Evolutionary conservation across 2,329 filamentous ascomycete species (phyloP).

Genomic region (Pseudogymnoascus sp.): DNA sequence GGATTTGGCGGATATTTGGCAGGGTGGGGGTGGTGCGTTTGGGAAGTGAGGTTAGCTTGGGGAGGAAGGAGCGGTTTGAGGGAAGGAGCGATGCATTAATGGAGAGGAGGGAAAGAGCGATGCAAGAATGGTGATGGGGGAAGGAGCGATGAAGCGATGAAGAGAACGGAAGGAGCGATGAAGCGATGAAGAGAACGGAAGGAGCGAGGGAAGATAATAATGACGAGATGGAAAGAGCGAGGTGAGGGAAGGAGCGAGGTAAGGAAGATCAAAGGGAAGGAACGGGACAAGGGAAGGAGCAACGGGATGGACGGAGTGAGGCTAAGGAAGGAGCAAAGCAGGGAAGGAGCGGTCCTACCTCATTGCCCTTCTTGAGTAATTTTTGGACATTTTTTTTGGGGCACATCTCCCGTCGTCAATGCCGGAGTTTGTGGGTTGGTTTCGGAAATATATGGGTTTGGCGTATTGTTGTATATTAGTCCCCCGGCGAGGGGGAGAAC

Average conservation of each 20-base stretch:
- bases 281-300: background rate
- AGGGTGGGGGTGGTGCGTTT: background rate
- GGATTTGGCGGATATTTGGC: slow-evolving; percentile 9
- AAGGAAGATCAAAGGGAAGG: background rate
- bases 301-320: background rate
- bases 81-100: background rate
- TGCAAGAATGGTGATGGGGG: background rate
- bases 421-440: background rate
- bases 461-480: background rate
- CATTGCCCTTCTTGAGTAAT: no score
- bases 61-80: background rate
- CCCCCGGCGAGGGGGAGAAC: background rate
- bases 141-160: background rate
- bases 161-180: background rate
- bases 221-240: background rate
- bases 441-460: background rate
- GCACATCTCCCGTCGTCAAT: background rate
- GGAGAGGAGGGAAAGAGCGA: background rate
- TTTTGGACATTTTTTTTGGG: background rate
- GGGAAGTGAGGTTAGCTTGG: background rate
- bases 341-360: background rate
- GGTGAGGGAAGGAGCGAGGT: background rate
- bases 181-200: background rate
- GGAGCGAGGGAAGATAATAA: background rate
- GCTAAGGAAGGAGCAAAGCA: background rate